Percentiles rank a stretch among this genome's conserved stretches.
phyloP scores from a whole-genome alignment of 2,329 filamentous ascomycete genomes.

The Plenodomus biglobosus region DNA sequence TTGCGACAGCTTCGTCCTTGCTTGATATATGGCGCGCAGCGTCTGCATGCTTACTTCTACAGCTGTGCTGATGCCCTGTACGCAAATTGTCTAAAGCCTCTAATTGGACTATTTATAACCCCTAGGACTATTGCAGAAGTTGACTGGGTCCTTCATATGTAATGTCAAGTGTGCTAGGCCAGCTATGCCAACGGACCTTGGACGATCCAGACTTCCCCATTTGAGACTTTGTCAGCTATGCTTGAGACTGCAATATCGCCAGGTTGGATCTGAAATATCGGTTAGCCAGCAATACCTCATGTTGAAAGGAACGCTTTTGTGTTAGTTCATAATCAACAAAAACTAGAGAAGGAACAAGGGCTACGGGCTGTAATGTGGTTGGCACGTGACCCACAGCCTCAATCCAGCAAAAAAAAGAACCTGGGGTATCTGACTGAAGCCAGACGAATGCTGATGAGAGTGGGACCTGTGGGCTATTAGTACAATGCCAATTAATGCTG shows the following conservation, averaged over 20 bases:
- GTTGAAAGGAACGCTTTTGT: not conserved
- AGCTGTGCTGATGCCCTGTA: no score
- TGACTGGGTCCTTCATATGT: no score
- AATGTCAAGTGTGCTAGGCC: not conserved
- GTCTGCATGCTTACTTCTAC: no score
- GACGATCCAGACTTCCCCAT: constrained; percentile 86
- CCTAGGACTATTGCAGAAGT: no score
- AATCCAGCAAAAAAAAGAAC: constrained; percentile 19
- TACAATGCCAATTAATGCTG: no score
- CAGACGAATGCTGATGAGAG: constrained; percentile 44
- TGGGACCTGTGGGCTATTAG: no score
- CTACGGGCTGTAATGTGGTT: no score
- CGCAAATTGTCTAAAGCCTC: no score
- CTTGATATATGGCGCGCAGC: no score
- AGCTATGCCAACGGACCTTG: constrained; percentile 57
- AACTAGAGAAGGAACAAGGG: not conserved
- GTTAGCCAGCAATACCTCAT: constrained; percentile 10
- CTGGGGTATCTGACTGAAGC: constrained; percentile 22
- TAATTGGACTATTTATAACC: no score
- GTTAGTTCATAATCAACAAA: not conserved
- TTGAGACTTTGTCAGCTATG: constrained; percentile 74
- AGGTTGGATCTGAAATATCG: constrained; percentile 66
- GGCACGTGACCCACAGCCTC: not conserved
- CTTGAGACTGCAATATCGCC: constrained; percentile 74
- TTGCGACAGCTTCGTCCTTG: no score